phyloP scores from a whole-genome alignment of 306 rosid genomes.

The Vicia faba region DNA sequence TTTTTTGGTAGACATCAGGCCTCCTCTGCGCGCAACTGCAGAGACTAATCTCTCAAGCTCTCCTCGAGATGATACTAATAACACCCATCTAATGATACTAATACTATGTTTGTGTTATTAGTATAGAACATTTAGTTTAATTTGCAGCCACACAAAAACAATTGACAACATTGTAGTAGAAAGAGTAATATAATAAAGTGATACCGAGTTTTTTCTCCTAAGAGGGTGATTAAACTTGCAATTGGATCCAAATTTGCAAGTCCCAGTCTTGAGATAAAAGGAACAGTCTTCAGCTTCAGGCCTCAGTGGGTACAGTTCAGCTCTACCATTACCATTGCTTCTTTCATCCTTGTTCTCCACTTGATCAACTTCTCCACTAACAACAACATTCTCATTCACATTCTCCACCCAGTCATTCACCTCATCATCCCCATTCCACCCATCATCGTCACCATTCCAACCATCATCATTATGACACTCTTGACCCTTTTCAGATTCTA shows the following conservation, averaged over 20 bases:
- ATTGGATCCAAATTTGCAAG: constrained; percentile 81
- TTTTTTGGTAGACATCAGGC: too few relatives aligned
- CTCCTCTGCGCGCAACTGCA: too few relatives aligned
- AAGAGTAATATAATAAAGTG: neutral
- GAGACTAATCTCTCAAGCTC: too few relatives aligned
- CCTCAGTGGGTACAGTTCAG: constrained; percentile 71
- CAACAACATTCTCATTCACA: constrained; percentile 36
- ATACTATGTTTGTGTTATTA: too few relatives aligned
- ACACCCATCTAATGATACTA: too few relatives aligned
- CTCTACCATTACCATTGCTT: constrained; percentile 34
- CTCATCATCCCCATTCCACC: constrained; percentile 30
- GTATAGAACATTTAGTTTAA: neutral
- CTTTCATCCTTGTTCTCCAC: constrained; percentile 42
- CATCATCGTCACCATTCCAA: constrained; percentile 35
- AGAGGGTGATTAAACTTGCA: constrained; percentile 93
- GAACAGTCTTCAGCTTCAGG: constrained; percentile 93
- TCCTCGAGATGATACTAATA: too few relatives aligned
- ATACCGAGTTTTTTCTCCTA: constrained; percentile 62
- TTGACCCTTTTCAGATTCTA: constrained; percentile 35
- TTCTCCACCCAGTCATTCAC: constrained; percentile 36
- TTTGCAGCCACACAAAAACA: constrained; percentile 12
- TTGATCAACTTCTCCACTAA: constrained; percentile 31
- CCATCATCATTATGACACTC: constrained; percentile 31
- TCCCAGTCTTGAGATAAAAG: constrained; percentile 79
- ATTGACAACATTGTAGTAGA: neutral